Percentiles rank a stretch among this genome's conserved stretches.
These are phyloP conservation scores for Amaranthus cruentus DNA, from an alignment of 148 eudicot genomes.

Conservation along the genomic window DNA sequence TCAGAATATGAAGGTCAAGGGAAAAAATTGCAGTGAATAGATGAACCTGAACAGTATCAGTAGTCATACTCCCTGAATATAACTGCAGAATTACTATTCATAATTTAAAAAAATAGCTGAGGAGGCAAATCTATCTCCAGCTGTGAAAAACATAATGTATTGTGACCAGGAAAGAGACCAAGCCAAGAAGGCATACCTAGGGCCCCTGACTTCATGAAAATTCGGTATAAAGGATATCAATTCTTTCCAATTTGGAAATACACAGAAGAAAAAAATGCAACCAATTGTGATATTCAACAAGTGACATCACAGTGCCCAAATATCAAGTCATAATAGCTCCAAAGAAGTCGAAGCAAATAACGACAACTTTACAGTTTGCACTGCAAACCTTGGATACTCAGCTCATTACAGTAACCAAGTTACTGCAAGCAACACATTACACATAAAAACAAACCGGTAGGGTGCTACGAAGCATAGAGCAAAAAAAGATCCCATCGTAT, in stretches of 20 bases:
- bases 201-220: background rate
- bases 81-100: background rate
- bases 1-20: background rate
- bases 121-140: background rate
- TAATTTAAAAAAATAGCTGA: background rate
- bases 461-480: no score
- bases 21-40: background rate
- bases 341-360: background rate
- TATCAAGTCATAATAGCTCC: background rate
- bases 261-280: background rate
- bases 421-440: background rate
- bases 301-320: background rate
- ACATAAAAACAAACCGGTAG: no score
- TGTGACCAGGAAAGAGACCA: background rate
- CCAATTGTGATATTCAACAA: background rate
- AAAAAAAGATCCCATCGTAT: no score
- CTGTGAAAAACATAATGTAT: background rate
- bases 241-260: background rate
- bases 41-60: background rate
- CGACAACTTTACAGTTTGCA: background rate
- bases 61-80: background rate
- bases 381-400: background rate
- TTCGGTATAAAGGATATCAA: background rate
- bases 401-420: background rate
- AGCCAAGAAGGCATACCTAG: background rate